Conservation (phyloP, 371 early-diverging fungal genomes). For the Mucor saturninus region DNA sequence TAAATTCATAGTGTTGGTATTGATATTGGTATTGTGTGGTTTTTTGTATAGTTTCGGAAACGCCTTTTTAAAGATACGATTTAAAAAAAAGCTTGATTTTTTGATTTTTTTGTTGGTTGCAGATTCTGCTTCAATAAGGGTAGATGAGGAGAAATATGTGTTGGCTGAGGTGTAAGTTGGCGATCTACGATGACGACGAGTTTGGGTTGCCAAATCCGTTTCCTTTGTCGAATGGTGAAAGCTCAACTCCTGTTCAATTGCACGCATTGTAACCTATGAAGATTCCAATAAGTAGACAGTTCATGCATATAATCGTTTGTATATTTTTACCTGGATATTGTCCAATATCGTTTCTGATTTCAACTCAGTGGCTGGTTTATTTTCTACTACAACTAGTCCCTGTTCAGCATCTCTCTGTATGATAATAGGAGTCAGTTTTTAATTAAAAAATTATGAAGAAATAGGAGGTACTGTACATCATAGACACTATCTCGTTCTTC, state of each 20-base stretch:
- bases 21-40: not conserved
- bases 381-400: slow-evolving; percentile 4
- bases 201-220: not conserved
- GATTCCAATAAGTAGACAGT: not conserved
- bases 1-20: slow-evolving; percentile 2
- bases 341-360: slow-evolving; percentile 22
- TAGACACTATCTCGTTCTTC: slow-evolving; percentile 17
- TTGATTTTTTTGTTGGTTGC: slow-evolving; percentile 15
- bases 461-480: slow-evolving; percentile 15
- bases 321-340: slow-evolving; percentile 20
- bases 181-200: slow-evolving; percentile 10
- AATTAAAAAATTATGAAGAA: slow-evolving; percentile 1
- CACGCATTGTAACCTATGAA: slow-evolving; percentile 21
- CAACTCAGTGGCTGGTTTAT: slow-evolving; percentile 12
- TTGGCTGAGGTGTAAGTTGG: not conserved
- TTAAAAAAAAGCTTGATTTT: slow-evolving; percentile 8
- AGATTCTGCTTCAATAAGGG: slow-evolving; percentile 3
- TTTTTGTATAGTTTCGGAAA: slow-evolving; percentile 20
- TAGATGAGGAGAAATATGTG: slow-evolving; percentile 7
- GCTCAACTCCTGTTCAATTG: slow-evolving; percentile 24
- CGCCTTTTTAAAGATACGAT: slow-evolving; percentile 17
- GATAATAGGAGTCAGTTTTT: slow-evolving; percentile 2
- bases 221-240: slow-evolving; percentile 1
- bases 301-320: not conserved
- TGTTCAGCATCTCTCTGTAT: slow-evolving; percentile 22